Base-by-base conservation (phyloP, 1,139 yeast genomes). In the Candida sanyaensis region DNA sequence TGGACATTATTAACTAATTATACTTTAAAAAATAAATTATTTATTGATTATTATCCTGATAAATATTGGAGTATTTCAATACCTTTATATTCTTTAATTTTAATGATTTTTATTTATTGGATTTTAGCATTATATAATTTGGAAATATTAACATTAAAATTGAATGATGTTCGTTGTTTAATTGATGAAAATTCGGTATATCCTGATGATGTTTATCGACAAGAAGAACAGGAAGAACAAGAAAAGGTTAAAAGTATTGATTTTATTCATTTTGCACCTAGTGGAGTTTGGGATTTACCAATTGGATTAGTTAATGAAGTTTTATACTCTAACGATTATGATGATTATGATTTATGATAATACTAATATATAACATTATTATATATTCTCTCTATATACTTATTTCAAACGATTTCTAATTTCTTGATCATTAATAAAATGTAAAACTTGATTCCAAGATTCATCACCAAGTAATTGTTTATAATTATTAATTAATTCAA, bases 261-360 rank as follows among this genome's bases (percentile, higher is more conserved):
- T 13, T 72, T 68, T 54, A 77, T 77, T 49, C 78, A 81, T 50
- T 60, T 62, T 28, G 80, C 88, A 5, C 84, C 93, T 0, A 87
- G 88, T 57, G 96, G 96, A 0, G 93, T 91, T 7, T 81, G 90
- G 80, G 97, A 91, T 62, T 61, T 90, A 44, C 93, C 96, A 1
- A 71, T 89, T 2, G 75, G 83, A 2, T 77, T 83, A 44, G 96
- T 88, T 0, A 86, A 88, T 60, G 78, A 79, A 46, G 84, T 88
- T 0, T 66, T 90, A 23, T 90, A 88, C 56, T n/a, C n/a, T n/a
- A 53, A 55, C 24, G 56, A 59, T 36, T 46, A 51, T 6, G 56
- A 50, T 17, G 21, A 3, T 17, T 17, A 17, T 3, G 21, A 17
- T 17, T 17, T 17, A 17, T 17, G 3, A 17, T 17, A 17, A 17